Evolutionary conservation across 1,284 basidiomycete species (phyloP), one percentile per base, ranked within the genome.

Genomic region (Polyporus tsugae): DNA sequence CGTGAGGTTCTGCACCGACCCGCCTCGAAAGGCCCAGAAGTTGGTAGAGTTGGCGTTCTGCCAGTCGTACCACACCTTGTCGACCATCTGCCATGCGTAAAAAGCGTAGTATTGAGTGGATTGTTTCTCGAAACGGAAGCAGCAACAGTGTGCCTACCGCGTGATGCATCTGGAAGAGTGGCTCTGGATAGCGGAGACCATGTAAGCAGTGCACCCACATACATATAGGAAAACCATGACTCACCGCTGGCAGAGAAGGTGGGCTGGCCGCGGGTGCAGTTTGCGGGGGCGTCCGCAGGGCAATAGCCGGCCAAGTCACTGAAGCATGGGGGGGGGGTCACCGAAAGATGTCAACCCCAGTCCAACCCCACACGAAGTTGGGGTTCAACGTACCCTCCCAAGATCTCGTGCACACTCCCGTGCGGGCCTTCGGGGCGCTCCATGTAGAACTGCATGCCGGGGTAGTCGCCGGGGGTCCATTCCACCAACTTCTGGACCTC

Each of bases 31-130:
- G 33, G 74, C 74, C 70, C 73, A 75, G 62, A 71, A 73, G 73
- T 80, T 80, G 10, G 55, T 60, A 0, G 71, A 46, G 65, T 78
- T 53, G 19, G 67, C 70, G 67, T 74, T 69, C 70, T 82, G 82
- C 82, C 82, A 83, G 64, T 82, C 78, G 41, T 69, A 79, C 81
- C 81, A 83, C 7, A 82, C 67, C 69, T 80, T 81, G 70, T 82
- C 81, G 17, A 82, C 75, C 81, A 82, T 82, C 81, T 82, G 44
- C n/a, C n/a, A n/a, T 25, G 46, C 10, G 17, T n/a, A 36, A 10
- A n/a, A 22, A 13, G 57, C n/a, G 35, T 6, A 17, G 19, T 2
- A 36, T 57, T 57, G 57, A 6, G 35, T 6, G 29, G 35, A n/a
- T 25, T 36, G 25, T 29, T 7, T 22, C 10, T 38, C 29, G 25